Evolutionary conservation across 495 filamentous ascomycete genomes (phyloP), one percentile per base, ranked within the genome.

Genomic region (Echria macrotheca): DNA sequence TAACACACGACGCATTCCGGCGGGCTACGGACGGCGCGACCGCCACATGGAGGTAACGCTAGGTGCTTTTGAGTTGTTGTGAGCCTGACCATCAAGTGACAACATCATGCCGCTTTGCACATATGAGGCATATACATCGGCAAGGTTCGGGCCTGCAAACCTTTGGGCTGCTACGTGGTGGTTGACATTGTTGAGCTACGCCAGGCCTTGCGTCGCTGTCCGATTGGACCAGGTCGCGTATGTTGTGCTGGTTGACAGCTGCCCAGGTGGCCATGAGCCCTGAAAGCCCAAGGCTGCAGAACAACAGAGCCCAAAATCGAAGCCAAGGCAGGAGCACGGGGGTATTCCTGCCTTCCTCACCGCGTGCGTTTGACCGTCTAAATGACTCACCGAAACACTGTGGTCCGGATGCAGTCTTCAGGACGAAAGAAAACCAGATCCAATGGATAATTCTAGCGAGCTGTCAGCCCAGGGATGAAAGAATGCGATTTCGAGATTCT

Each of bases 201-300:
- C 18, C 29, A 36, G 17, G 32, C 25, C 25, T 36, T 25, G 44
- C 15, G 28, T 39, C 11, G 28, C 24, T 32, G 49, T 29, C 35
- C 46, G 44, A 57, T 57, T 57, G 54, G 54, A 36, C 47, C 37
- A 28, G 19, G 39, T 14, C 14, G 37, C 25, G 21, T 19, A 6
- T 49, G 39, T 26, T 48, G 37, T 31, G 52, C 12, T 54, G 52
- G 45, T 19, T 28, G 18, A 14, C 33, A 28, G 24, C 8, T 3
- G 21, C 15, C 38, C 38, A n/a, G n/a, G n/a, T n/a, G n/a, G n/a
- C n/a, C n/a, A n/a, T n/a, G n/a, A n/a, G n/a, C n/a, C n/a, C n/a
- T n/a, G n/a, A n/a, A n/a, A n/a, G n/a, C n/a, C n/a, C n/a, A n/a
- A n/a, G n/a, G n/a, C n/a, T n/a, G n/a, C n/a, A n/a, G 12, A 41